Evolutionary conservation across 306 rosid genomes (phyloP).

Genomic region (Lupinus albus): DNA sequence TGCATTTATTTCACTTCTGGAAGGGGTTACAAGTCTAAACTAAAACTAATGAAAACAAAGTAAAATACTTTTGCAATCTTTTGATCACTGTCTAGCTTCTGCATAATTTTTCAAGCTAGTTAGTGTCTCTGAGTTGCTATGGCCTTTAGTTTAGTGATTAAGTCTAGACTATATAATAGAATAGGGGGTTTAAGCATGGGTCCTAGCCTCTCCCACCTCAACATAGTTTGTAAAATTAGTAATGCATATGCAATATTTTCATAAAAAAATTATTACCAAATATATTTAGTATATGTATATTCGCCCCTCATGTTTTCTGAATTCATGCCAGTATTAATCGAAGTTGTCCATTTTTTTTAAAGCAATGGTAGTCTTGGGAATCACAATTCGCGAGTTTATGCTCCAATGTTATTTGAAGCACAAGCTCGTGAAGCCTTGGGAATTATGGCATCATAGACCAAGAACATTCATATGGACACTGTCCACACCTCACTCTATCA

Average conservation of each 20-base stretch:
- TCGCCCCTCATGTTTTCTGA: too few relatives aligned
- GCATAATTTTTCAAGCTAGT: background rate
- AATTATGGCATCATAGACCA: too few relatives aligned
- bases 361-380: slow-evolving; percentile 58
- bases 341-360: background rate
- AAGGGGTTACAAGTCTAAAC: background rate
- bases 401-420: too few relatives aligned
- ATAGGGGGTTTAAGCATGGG: too few relatives aligned
- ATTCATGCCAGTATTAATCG: too few relatives aligned
- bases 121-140: background rate
- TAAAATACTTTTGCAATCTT: background rate
- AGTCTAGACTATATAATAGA: background rate
- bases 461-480: slow-evolving; percentile 48
- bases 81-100: background rate
- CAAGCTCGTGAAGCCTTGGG: too few relatives aligned
- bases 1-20: slow-evolving; percentile 2
- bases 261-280: too few relatives aligned
- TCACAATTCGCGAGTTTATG: slow-evolving; percentile 48
- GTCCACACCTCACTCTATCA: slow-evolving; percentile 53
- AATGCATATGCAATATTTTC: too few relatives aligned
- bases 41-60: background rate
- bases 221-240: too few relatives aligned
- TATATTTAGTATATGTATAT: too few relatives aligned
- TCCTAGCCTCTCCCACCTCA: too few relatives aligned
- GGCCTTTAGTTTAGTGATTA: background rate